Base-by-base conservation (phyloP, 2,329 filamentous ascomycete species). In the Exserohilum rostratum region DNA sequence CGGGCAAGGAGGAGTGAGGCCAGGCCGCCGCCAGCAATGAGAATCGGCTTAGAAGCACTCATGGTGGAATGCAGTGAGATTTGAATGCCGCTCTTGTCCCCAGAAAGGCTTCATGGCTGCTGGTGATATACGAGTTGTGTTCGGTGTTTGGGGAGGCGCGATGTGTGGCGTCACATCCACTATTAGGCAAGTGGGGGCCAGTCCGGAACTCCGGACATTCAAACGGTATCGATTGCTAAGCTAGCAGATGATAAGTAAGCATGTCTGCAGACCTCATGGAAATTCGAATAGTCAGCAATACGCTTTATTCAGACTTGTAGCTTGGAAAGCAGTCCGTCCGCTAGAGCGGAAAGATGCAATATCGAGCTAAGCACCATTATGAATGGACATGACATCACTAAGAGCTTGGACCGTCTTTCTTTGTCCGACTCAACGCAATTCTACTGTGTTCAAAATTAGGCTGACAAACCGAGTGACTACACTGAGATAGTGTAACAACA, bases 11-110 rank as follows among this genome's bases (percentile, higher is more conserved):
- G 65, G 15, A 74, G 68, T 0, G 71, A 62, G 12, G 69, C 64
- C 11, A 74, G 61, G 46, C 71, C 72, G 29, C 55, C 68, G 46
- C 72, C 72, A 18, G 70, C 62, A 43, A 74, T 74, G 46, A 74
- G 66, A 83, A 62, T 77, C 70, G 64, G 78, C 69, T 69, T 80
- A 39, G 53, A 60, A 13, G 52, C 18, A 12, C 55, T 64, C 63
- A 66, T 66, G 53, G 62, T 40, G 53, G 53, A 18, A n/a, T 20
- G 20, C 27, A 5, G 3, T 5, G 39, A 9, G 13, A 22, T 29
- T 20, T n/a, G 6, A 13, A 15, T 29, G 18, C 7, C 6, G 38
- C 3, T 11, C 7, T 12, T 6, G 7, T 42, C 15, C 13, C 9
- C 35, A 25, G 12, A 30, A 31, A 7, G 20, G 43, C 12, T 30